Percentiles rank a stretch among this genome's conserved stretches.
These are phyloP conservation scores for Keqinozyma sinolaborantium DNA, from an alignment of 1,139 yeast species.

Conservation along the genomic window DNA sequence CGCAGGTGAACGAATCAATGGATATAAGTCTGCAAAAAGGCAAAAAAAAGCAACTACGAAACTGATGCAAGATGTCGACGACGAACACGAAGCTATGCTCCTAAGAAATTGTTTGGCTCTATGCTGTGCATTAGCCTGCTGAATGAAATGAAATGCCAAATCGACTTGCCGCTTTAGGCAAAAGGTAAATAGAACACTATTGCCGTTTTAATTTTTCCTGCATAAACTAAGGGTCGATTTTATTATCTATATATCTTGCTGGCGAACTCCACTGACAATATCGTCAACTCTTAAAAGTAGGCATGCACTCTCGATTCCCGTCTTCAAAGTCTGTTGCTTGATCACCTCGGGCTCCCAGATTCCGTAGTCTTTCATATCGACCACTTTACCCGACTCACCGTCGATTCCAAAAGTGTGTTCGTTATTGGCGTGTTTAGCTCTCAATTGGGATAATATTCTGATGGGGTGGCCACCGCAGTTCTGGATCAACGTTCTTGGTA, in stretches of 20 bases:
- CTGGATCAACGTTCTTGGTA: constrained; percentile 94
- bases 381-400: constrained; percentile 91
- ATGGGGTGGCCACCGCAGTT: constrained; percentile 98
- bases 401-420: constrained; percentile 84
- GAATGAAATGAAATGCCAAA: too few relatives aligned
- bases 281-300: constrained; percentile 93
- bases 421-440: constrained; percentile 96
- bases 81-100: too few relatives aligned
- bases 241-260: constrained; percentile 19
- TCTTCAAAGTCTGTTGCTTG: constrained; percentile 93
- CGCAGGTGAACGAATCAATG: too few relatives aligned
- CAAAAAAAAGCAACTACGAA: too few relatives aligned
- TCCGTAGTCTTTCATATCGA: constrained; percentile 93
- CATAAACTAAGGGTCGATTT: too few relatives aligned
- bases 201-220: too few relatives aligned
- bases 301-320: constrained; percentile 97
- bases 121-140: too few relatives aligned
- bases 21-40: too few relatives aligned
- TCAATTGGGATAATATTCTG: constrained; percentile 78
- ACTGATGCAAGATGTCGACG: too few relatives aligned
- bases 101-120: too few relatives aligned
- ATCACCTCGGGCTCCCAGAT: constrained; percentile 99
- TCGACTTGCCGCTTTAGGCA: too few relatives aligned
- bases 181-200: too few relatives aligned
- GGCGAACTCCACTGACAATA: constrained; percentile 92